phyloP scores from a whole-genome alignment of 2,329 filamentous ascomycete species.

The Exophiala bonariae region DNA sequence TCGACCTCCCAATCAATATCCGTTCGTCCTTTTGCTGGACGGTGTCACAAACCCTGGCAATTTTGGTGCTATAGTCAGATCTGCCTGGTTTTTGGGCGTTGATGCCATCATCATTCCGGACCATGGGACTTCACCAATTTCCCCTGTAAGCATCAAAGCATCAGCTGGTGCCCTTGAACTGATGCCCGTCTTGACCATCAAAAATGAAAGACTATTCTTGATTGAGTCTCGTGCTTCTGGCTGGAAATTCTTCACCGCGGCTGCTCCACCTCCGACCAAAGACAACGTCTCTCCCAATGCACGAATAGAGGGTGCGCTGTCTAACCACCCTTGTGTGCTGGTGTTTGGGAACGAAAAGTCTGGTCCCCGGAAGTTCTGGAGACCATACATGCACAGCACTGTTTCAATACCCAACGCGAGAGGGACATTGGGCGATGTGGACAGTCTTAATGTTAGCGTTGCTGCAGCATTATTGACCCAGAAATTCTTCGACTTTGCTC shows the following conservation, averaged over 20 bases:
- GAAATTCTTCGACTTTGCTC: constrained; percentile 22
- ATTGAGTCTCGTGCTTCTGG: constrained; percentile 65
- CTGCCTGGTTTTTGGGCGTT: constrained; percentile 86
- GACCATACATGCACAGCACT: constrained; percentile 63
- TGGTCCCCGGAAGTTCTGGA: constrained; percentile 66
- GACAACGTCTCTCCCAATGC: constrained; percentile 35
- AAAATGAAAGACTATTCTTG: constrained; percentile 69
- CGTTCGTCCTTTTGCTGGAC: constrained; percentile 45
- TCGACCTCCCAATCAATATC: constrained; percentile 32
- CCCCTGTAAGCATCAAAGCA: constrained; percentile 78
- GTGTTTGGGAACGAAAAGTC: constrained; percentile 81
- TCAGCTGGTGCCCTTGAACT: constrained; percentile 85
- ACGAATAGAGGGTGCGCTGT: constrained; percentile 43
- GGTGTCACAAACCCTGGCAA: constrained; percentile 79
- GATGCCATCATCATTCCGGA: constrained; percentile 78
- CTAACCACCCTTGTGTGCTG: constrained; percentile 68
- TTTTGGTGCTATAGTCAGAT: constrained; percentile 82
- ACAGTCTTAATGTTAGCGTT: constrained; percentile 92
- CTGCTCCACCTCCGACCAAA: constrained; percentile 48
- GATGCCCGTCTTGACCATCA: constrained; percentile 70
- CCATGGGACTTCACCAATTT: constrained; percentile 71
- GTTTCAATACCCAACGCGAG: constrained; percentile 62
- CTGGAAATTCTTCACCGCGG: constrained; percentile 83
- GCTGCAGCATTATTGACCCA: constrained; percentile 57
- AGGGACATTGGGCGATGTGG: constrained; percentile 57